Percentiles rank a stretch among this genome's conserved stretches.
These are phyloP conservation scores for Cyphellophora europaea DNA, from an alignment of 2,329 filamentous ascomycete genomes.

Conservation along the genomic window DNA sequence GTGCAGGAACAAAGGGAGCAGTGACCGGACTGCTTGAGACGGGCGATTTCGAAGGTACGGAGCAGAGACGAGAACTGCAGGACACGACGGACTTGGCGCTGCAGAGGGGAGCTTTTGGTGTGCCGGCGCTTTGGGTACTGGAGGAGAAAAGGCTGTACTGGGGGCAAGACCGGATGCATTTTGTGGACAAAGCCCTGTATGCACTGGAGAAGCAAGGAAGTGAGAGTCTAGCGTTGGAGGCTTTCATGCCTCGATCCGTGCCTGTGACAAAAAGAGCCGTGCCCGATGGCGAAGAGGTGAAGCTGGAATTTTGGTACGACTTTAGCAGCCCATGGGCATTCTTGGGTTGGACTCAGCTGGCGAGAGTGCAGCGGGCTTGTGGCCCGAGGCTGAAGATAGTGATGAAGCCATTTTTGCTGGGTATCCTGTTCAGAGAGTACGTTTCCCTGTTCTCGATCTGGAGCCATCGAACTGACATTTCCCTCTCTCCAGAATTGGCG, in stretches of 20 bases:
- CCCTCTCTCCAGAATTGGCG: slow-evolving; percentile 8
- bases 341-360: slow-evolving; percentile 10
- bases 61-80: slow-evolving; percentile 5
- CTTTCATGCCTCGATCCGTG: slow-evolving; percentile 4
- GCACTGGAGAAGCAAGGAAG: slow-evolving; percentile 2
- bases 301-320: slow-evolving; percentile 14
- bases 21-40: slow-evolving; percentile 4
- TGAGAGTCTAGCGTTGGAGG: background rate
- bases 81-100: slow-evolving; percentile 5
- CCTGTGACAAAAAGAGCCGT: slow-evolving; percentile 2
- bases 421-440: slow-evolving; percentile 10
- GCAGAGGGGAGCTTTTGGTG: slow-evolving; percentile 7
- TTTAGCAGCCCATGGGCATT: slow-evolving; percentile 14
- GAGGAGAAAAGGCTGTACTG: slow-evolving; percentile 8
- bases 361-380: slow-evolving; percentile 7
- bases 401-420: slow-evolving; percentile 13
- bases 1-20: background rate
- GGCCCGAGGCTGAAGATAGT: slow-evolving; percentile 8
- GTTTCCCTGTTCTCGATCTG: background rate
- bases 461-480: background rate
- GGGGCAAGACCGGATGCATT: slow-evolving; percentile 13
- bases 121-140: slow-evolving; percentile 8
- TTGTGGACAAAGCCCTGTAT: slow-evolving; percentile 7
- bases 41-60: slow-evolving; percentile 3
- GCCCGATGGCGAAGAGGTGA: slow-evolving; percentile 4